These are phyloP conservation scores for Fusarium verticillioides DNA, from an alignment of 2,329 filamentous ascomycete species.

Conservation along the genomic window DNA sequence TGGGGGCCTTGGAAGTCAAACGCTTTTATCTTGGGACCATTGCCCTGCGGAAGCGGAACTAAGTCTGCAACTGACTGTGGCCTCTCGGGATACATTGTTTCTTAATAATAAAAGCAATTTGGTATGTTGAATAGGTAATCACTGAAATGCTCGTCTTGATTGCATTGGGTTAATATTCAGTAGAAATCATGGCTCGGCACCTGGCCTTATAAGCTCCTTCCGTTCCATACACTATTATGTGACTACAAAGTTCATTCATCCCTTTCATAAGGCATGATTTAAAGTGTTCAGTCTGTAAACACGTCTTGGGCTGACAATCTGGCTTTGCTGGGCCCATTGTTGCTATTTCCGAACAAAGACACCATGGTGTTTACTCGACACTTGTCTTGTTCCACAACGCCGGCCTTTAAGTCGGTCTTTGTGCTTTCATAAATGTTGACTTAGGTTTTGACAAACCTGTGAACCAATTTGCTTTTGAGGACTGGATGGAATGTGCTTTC, in stretches of 20 bases:
- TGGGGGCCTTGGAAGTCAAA: conserved; percentile 5
- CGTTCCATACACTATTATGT: neutral
- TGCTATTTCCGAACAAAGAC: neutral
- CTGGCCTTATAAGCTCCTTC: neutral
- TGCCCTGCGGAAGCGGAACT: neutral
- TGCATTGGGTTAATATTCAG: neutral
- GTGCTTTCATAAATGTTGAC: neutral
- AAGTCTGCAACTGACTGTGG: neutral
- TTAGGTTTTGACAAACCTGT: neutral
- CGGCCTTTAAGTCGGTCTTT: neutral
- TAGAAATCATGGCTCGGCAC: neutral
- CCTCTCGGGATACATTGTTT: neutral
- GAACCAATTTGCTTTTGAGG: neutral
- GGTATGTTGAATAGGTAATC: neutral
- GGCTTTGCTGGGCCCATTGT: neutral
- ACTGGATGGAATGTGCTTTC: neutral
- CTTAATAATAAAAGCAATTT: neutral
- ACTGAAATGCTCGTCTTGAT: neutral
- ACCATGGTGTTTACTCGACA: neutral
- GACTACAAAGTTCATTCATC: neutral
- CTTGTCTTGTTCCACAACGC: neutral
- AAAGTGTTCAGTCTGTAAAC: neutral
- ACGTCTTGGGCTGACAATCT: neutral
- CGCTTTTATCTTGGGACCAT: neutral
- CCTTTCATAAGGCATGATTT: neutral